Conservation (phyloP, 768 basidiomycete species). For the Neoboletus brunneissimus region DNA sequence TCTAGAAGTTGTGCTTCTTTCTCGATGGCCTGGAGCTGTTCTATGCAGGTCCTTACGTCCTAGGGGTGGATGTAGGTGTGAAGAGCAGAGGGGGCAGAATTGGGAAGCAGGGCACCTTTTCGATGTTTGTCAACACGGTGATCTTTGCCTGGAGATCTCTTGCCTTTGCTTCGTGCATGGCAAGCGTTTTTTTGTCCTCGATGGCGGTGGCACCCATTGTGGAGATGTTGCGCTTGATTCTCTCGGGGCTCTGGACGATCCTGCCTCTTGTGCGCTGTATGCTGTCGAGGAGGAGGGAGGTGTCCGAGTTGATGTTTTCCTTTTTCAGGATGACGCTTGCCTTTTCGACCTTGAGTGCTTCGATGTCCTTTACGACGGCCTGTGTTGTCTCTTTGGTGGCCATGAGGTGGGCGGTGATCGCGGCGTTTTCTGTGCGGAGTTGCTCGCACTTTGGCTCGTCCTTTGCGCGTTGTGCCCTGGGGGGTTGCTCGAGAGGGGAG, state of each 20-base stretch:
- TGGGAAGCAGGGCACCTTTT: conserved; percentile 54
- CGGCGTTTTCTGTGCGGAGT: conserved; percentile 57
- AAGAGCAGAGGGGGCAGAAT: not conserved
- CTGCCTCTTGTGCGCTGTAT: conserved; percentile 65
- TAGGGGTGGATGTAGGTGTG: conserved; percentile 26
- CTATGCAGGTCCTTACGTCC: conserved; percentile 70
- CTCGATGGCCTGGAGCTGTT: conserved; percentile 74
- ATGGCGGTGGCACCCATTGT: conserved; percentile 66
- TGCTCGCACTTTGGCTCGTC: conserved; percentile 68
- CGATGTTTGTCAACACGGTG: conserved; percentile 64
- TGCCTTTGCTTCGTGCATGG: conserved; percentile 66
- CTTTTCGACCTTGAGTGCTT: conserved; percentile 71
- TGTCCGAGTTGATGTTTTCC: conserved; percentile 63
- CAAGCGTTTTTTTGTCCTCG: conserved; percentile 68
- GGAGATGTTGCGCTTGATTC: conserved; percentile 78
- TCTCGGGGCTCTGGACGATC: conserved; percentile 89
- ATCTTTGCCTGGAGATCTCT: conserved; percentile 77
- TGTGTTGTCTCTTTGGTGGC: conserved; percentile 66
- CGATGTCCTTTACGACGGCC: conserved; percentile 59
- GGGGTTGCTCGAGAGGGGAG: not conserved
- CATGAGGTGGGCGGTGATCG: conserved; percentile 62
- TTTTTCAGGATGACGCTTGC: conserved; percentile 60
- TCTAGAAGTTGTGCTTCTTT: conserved; percentile 65
- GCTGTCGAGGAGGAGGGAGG: conserved; percentile 54
- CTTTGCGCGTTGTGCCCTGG: conserved; percentile 59